Evolutionary conservation across 352 stramenopile genomes (phyloP), one percentile per base, ranked within the genome.

Genomic region (Phytophthora uliginosa): DNA sequence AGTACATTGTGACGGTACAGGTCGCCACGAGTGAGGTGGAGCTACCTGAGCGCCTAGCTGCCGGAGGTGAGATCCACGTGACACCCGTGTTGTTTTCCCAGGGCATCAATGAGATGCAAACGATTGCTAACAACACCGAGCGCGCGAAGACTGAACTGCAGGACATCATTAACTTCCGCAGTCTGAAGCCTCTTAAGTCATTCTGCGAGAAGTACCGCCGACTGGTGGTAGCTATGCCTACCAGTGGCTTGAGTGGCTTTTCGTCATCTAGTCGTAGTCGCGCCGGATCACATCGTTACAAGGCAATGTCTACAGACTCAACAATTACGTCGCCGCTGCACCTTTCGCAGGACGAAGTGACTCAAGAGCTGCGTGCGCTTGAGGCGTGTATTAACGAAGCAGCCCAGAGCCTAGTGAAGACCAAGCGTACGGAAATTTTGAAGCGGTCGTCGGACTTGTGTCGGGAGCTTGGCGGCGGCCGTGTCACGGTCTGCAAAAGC

Each of bases 401-500:
- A 2, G 89, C 89, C 7, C 83, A 93, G 69, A 95, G 88, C 78
- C 36, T 96, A 52, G 90, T 96, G 24, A 95, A 97, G 74, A 95
- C 85, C 0, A 97, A 97, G 73, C 87, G 88, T 8, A 89, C 89
- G 1, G 89, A 97, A 55, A 97, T 97, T 51, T 48, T 97, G 26
- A 92, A 95, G 60, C 87, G 84, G 2, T 94, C 86, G 3, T 89
- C 90, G 0, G 89, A 96, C 55, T 61, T 97, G 45, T 95, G 90
- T 71, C 85, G 90, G 18, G 82, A 93, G 56, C 72, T 99, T 4
- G 93, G 95, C 22, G 97, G 89, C 34, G 96, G 95, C 1, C 93
- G 94, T 50, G 88, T 98, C 18, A 98, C 98, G 0, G 98, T 99
- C 54, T 99, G 97, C 73, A 99, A 99, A 71, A 98, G 89, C 77